phyloP scores from a whole-genome alignment of 2,329 filamentous ascomycete species.

The Truncatella angustata region DNA sequence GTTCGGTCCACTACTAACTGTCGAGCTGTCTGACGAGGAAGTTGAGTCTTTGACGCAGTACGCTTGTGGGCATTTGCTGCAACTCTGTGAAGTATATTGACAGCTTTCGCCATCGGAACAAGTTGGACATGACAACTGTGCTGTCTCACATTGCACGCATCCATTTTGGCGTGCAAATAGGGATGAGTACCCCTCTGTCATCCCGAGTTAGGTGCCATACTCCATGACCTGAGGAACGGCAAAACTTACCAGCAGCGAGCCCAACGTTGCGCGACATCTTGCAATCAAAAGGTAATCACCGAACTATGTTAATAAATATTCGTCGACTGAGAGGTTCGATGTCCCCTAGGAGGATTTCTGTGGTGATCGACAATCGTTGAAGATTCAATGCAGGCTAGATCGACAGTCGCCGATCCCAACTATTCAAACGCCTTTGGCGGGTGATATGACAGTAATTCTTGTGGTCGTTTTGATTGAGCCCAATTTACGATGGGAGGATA shows the following conservation, averaged over 20 bases:
- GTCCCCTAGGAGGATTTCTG: not conserved
- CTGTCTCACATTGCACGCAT: conserved; percentile 46
- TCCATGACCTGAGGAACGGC: not conserved
- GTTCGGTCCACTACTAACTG: conserved; percentile 53
- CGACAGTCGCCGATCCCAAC: not conserved
- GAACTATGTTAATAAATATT: not conserved
- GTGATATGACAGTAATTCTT: too few relatives aligned
- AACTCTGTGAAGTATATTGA: conserved; percentile 41
- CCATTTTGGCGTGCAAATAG: conserved; percentile 37
- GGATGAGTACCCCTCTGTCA: conserved; percentile 22
- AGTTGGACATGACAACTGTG: conserved; percentile 41
- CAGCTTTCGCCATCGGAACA: conserved; percentile 44
- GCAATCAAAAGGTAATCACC: not conserved
- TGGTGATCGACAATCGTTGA: not conserved
- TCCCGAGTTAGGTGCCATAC: conserved; percentile 6
- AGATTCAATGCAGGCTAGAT: not conserved
- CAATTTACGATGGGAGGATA: too few relatives aligned
- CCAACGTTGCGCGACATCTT: conserved; percentile 10
- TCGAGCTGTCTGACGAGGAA: conserved; percentile 8
- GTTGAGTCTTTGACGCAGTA: conserved; percentile 38
- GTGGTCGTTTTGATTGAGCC: too few relatives aligned
- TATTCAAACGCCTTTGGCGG: not conserved
- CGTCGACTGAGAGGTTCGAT: not conserved
- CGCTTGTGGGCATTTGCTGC: conserved; percentile 45
- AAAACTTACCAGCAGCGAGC: conserved; percentile 10